Conservation (phyloP, 2,329 filamentous ascomycete species). For the Fusarium nanum region DNA sequence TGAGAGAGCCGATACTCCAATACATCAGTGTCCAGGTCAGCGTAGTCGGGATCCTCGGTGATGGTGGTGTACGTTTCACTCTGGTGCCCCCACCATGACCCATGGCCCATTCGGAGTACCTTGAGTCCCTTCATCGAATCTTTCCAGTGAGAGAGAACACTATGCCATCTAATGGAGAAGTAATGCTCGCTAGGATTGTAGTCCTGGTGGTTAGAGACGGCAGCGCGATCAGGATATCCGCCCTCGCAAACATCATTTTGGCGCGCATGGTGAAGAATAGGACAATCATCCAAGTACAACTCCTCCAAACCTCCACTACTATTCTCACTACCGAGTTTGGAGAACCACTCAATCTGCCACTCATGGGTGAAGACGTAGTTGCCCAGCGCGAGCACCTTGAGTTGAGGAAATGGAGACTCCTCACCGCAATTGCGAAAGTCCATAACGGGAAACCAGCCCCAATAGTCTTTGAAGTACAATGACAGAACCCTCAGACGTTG, state of each 20-base stretch:
- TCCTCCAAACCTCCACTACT: slow-evolving; percentile 47
- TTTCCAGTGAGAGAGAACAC: slow-evolving; percentile 15
- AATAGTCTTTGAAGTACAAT: slow-evolving; percentile 53
- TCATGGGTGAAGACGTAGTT: slow-evolving; percentile 58
- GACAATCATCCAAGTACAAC: slow-evolving; percentile 58
- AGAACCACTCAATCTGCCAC: slow-evolving; percentile 60
- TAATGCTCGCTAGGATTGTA: not conserved
- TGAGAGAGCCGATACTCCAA: not conserved
- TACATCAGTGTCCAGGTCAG: not conserved
- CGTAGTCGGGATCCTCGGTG: rapidly evolving
- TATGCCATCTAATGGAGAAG: slow-evolving; percentile 24
- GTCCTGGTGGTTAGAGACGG: rapidly evolving
- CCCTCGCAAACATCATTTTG: not conserved
- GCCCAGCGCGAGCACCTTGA: slow-evolving; percentile 55
- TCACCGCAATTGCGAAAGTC: slow-evolving; percentile 46
- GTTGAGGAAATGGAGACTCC: slow-evolving; percentile 49
- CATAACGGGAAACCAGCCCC: slow-evolving; percentile 55
- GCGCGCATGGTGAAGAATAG: slow-evolving; percentile 45
- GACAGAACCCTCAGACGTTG: slow-evolving; percentile 52
- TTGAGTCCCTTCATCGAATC: slow-evolving; percentile 18
- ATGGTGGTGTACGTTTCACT: not conserved
- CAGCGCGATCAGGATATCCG: slow-evolving; percentile 1
- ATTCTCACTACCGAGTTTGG: slow-evolving; percentile 48
- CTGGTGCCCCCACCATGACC: not conserved
- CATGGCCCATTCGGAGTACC: slow-evolving; percentile 11